Evolutionary conservation across 148 eudicot genomes (phyloP), one percentile per base, ranked within the genome.

Genomic region (Diospyros lotus): DNA sequence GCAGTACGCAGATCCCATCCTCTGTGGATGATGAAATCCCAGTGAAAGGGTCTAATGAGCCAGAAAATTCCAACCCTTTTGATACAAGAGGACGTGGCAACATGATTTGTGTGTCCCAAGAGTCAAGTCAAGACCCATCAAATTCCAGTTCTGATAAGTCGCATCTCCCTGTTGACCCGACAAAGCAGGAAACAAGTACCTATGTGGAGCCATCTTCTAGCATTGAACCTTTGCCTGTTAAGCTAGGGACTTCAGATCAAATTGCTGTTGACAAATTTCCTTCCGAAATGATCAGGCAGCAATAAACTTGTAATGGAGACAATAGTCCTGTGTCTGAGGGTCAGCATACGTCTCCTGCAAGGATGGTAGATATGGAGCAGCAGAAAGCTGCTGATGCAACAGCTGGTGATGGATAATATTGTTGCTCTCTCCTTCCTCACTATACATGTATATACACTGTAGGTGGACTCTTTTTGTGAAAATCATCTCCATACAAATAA

Each of bases 311-410:
- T 53, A 53, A 53, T 10, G 56, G 12, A 2, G 56, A 14, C 11
- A 53, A 53, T 53, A 14, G 28, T 28, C 28, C 56, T 53, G 56
- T 66, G 54, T 38, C 69, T 9, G 54, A 66, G 69, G 69, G 38
- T 66, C 17, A 38, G 69, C 69, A 45, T n/a, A 45, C 50, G 53
- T 66, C 69, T n/a, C 69, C 53, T 45, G 39, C 46, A 48, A 66
- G 40, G 54, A n/a, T 14, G n/a, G 68, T 43, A 64, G 13, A 14
- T n/a, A 9, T n/a, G 13, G 54, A 66, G 69, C 5, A 45, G 3
- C 69, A n/a, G 69, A 66, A 45, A 15, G 54, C 53, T 66, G 40
- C 69, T 17, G 40, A 66, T 66, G 40, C 46, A 43, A 52, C 69
- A 44, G 45, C 51, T 45, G 69, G 53, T 45, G 69, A 66, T 66